Evolutionary conservation across 345 rosid species (phyloP), one percentile per base, ranked within the genome.

Genomic region (Euclidium syriacum): DNA sequence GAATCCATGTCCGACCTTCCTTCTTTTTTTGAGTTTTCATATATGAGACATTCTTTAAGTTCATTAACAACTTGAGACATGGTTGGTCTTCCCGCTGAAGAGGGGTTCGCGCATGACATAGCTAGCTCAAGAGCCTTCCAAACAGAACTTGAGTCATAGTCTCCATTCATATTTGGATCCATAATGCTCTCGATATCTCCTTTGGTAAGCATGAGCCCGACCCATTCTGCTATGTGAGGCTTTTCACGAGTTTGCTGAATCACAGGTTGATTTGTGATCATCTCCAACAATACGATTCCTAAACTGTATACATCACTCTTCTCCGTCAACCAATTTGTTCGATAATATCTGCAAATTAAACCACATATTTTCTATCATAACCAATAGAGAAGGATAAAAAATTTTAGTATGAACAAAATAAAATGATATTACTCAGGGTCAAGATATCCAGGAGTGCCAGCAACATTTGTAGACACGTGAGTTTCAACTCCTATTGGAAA

Each of bases 261-360:
- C 5, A 53, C 74, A 0, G 73, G 70, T 0, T 3, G 67, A n/a
- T 65, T 67, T 39, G 83, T 64, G 10, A 81, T 75, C 0, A 70
- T 43, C 63, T 75, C 76, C n/a, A 81, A 25, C 0, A 80, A 58
- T 6, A 72, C 57, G 4, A 79, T 51, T 0, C 83, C 83, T 0
- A 77, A 70, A 8, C 83, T 79, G 23, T 72, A 75, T 4, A 79
- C 78, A 29, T 81, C 81, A 35, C 80, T 81, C 17, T 79, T 79
- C 20, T 69, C 77, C 0, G 24, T 70, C 2, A 77, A 19, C 68
- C 64, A 44, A 29, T 68, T 65, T 10, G 75, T 64, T 5, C 47
- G 23, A 6, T 67, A 61, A 32, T 74, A 72, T 49, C 83, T 74
- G 53, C 50, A 57, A 18, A 20, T 34, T 10, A 44, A 44, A 12